Percentiles rank a stretch among this genome's conserved stretches.
Evolutionary conservation across 1,284 basidiomycete species (phyloP).

Genomic region (Chalciporus sp.): DNA sequence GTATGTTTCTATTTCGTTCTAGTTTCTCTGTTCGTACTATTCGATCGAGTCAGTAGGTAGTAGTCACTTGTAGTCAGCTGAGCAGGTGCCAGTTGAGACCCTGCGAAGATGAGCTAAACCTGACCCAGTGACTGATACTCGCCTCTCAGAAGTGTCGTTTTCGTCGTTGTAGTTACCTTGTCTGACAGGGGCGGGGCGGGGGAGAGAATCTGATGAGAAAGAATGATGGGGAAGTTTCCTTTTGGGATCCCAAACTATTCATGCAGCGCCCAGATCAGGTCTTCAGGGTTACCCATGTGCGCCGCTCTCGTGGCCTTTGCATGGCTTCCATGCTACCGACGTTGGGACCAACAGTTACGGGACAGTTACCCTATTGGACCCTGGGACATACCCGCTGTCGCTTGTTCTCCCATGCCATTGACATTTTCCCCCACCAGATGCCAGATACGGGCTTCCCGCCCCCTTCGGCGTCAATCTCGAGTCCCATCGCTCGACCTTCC

Average conservation of each 20-base stretch:
- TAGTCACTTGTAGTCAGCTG: neutral
- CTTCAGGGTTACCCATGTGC: conserved; percentile 17
- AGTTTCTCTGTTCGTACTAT: neutral
- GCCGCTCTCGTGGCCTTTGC: conserved; percentile 20
- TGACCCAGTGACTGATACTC: neutral
- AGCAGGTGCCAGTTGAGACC: neutral
- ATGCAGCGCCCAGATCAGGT: neutral
- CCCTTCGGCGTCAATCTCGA: too few relatives aligned
- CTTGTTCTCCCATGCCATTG: too few relatives aligned
- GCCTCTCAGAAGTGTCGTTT: neutral
- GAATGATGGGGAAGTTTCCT: too few relatives aligned
- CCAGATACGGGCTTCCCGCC: too few relatives aligned
- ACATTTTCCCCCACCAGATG: too few relatives aligned
- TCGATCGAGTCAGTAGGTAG: too few relatives aligned
- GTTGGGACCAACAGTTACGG: neutral
- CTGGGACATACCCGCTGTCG: neutral
- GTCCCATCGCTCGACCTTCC: neutral
- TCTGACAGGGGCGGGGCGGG: neutral
- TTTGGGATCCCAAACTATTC: too few relatives aligned
- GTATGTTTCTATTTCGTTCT: neutral
- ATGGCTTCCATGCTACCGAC: conserved; percentile 24
- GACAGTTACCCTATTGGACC: conserved; percentile 10
- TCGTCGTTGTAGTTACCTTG: neutral
- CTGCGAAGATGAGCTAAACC: neutral
- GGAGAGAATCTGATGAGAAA: too few relatives aligned